phyloP scores from a whole-genome alignment of 2,329 filamentous ascomycete species.

The Iodosphaeria phyllophila region DNA sequence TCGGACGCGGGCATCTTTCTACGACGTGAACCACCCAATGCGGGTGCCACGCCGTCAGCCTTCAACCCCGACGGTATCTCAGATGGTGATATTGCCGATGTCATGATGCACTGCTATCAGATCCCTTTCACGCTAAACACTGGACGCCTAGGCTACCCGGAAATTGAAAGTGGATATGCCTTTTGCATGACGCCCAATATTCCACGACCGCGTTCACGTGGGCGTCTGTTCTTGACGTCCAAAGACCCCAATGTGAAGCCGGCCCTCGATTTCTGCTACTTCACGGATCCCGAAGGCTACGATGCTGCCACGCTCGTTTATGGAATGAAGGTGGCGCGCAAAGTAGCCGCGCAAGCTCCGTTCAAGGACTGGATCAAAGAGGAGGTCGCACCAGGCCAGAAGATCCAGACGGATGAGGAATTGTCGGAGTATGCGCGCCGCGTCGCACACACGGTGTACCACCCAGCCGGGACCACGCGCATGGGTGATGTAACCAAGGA shows the following conservation, averaged over 20 bases:
- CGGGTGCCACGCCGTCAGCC: conserved; percentile 31
- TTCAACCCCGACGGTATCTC: conserved; percentile 28
- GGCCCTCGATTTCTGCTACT: conserved; percentile 75
- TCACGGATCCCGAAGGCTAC: conserved; percentile 72
- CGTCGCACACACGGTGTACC: conserved; percentile 77
- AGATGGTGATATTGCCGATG: conserved; percentile 61
- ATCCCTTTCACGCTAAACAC: conserved; percentile 87
- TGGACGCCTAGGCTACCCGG: conserved; percentile 51
- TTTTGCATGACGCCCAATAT: conserved; percentile 94
- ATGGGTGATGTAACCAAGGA: conserved; percentile 63
- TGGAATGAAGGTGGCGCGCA: conserved; percentile 59
- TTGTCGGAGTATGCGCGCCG: conserved; percentile 65
- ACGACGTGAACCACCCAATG: conserved; percentile 55
- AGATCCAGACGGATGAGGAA: conserved; percentile 58
- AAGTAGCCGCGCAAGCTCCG: conserved; percentile 54
- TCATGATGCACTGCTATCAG: conserved; percentile 97
- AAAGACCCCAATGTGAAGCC: conserved; percentile 61
- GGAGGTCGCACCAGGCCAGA: conserved; percentile 62
- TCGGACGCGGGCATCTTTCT: conserved; percentile 81
- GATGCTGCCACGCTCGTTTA: conserved; percentile 67
- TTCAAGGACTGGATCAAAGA: conserved; percentile 72
- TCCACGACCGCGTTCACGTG: conserved; percentile 61
- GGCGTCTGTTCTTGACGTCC: conserved; percentile 60
- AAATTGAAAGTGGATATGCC: conserved; percentile 49
- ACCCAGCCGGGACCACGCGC: conserved; percentile 76